A percentile compares a stretch with the other conserved stretches of the same genome.
These are phyloP conservation scores for Myochromella boudieri DNA, from an alignment of 768 basidiomycete species.

Conservation along the genomic window DNA sequence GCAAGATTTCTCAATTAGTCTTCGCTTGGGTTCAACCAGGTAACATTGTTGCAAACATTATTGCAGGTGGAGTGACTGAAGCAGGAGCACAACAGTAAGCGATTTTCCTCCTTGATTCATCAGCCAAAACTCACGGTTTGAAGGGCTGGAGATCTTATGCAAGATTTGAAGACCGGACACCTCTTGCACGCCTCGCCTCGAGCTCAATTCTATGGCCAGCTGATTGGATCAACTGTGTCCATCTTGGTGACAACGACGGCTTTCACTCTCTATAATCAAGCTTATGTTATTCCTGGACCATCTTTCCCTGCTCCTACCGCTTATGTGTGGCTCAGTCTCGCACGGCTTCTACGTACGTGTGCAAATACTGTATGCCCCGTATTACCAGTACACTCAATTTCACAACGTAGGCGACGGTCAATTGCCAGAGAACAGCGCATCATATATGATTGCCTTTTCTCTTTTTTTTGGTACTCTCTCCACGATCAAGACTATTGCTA, in stretches of 20 bases:
- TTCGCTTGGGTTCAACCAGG: slow-evolving; percentile 95
- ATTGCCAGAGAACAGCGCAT: slow-evolving; percentile 70
- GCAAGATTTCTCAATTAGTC: slow-evolving; percentile 91
- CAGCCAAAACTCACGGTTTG: slow-evolving; percentile 7
- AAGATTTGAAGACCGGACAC: slow-evolving; percentile 96
- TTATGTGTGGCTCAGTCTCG: slow-evolving; percentile 87
- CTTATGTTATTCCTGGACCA: slow-evolving; percentile 88
- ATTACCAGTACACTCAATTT: slow-evolving; percentile 19
- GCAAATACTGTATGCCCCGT: background rate
- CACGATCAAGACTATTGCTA: slow-evolving; percentile 60
- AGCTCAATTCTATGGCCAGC: slow-evolving; percentile 92
- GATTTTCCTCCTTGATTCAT: background rate
- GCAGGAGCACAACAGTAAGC: slow-evolving; percentile 89
- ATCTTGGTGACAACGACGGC: slow-evolving; percentile 89
- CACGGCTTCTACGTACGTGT: slow-evolving; percentile 68
- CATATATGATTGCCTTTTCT: slow-evolving; percentile 82
- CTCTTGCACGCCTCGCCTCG: slow-evolving; percentile 88
- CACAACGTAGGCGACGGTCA: slow-evolving; percentile 66
- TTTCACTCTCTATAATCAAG: slow-evolving; percentile 82
- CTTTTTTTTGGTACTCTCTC: slow-evolving; percentile 68
- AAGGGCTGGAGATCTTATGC: slow-evolving; percentile 97
- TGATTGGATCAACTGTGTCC: slow-evolving; percentile 86
- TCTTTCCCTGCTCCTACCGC: slow-evolving; percentile 96
- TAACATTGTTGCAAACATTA: slow-evolving; percentile 96
- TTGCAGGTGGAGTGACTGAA: slow-evolving; percentile 95